Evolutionary conservation across 768 basidiomycete genomes (phyloP), one percentile per base, ranked within the genome.

Genomic region (Pleurotus eryngii): DNA sequence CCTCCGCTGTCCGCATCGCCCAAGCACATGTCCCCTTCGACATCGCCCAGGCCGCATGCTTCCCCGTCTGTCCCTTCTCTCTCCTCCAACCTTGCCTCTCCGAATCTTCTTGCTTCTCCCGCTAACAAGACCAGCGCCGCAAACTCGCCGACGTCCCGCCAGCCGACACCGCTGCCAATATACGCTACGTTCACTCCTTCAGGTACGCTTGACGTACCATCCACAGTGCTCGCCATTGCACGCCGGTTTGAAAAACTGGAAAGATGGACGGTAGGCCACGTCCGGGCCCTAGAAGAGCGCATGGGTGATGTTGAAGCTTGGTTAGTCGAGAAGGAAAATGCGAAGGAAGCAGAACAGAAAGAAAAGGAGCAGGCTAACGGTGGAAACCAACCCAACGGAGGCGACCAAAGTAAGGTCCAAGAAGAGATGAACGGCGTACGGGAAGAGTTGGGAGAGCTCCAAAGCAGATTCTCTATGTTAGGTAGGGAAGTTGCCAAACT

Each of bases 301-400:
- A 94, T 94, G 91, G 84, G 86, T 59, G 92, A 94, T 57, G 92
- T 94, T n/a, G 92, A 94, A 67, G 79, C 85, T 46, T 94, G 90
- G 89, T 76, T 93, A 7, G 91, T 93, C 4, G 90, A 92, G 59
- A 91, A 88, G 66, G 90, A 93, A 72, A 84, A 78, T 58, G 85
- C 86, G 63, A 84, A 81, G 58, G 82, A 81, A 37, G 61, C 66
- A n/a, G 69, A 60, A 59, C 62, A 56, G 50, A 63, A 53, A 39
- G 60, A 35, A 47, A 59, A 57, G 26, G 61, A 58, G 57, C 58
- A 61, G 24, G 22, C 39, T 12, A 45, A 46, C 9, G 57, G 51
- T 15, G 45, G 26, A 12, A 48, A 59, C 22, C 64, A 65, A 38
- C 24, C 18, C n/a, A 49, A 57, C 9, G 49, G 43, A 3, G 61